A percentile compares a stretch with the other conserved stretches of the same genome.
Evolutionary conservation across 176 grass and related monocot genomes (phyloP).

Genomic region (Oryza glaberrima): DNA sequence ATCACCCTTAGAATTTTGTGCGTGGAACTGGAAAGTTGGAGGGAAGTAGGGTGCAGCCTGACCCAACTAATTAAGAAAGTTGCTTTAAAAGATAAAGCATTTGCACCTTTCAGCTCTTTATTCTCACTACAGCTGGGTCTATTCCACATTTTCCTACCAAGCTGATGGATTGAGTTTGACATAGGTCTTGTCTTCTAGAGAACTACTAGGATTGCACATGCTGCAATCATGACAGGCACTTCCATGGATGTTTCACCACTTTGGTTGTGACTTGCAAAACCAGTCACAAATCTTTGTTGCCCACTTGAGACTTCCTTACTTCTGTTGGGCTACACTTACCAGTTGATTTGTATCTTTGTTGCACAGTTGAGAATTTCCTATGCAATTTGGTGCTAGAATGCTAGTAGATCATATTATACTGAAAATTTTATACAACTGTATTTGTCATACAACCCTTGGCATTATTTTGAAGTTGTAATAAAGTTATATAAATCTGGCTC

Average conservation of each 20-base stretch:
- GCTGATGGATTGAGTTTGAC: constrained; percentile 35
- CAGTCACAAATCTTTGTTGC: constrained; percentile 13
- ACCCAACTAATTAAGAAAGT: constrained; percentile 40
- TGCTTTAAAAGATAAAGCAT: constrained; percentile 36
- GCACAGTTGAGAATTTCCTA: background rate
- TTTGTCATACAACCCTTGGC: too few species aligned
- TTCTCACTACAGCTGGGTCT: constrained; percentile 46
- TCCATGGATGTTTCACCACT: constrained; percentile 21
- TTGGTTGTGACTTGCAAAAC: constrained; percentile 25
- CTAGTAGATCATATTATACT: too few species aligned
- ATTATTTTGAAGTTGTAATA: background rate
- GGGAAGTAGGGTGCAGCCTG: constrained; percentile 42
- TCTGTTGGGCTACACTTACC: background rate
- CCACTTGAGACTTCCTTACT: constrained; percentile 5
- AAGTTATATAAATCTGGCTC: background rate
- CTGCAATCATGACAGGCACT: constrained; percentile 39
- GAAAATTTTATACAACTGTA: too few species aligned
- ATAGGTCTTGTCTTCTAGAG: constrained; percentile 21
- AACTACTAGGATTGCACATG: constrained; percentile 34
- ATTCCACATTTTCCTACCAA: constrained; percentile 44
- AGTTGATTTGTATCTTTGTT: constrained; percentile 8
- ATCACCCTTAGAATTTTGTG: background rate
- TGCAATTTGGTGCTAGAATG: too few species aligned
- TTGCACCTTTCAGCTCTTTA: constrained; percentile 45
- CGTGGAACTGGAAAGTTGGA: constrained; percentile 25